Evolutionary conservation across 192 early-diverging fungal species (phyloP).

Genomic region (Lobosporangium transversale): DNA sequence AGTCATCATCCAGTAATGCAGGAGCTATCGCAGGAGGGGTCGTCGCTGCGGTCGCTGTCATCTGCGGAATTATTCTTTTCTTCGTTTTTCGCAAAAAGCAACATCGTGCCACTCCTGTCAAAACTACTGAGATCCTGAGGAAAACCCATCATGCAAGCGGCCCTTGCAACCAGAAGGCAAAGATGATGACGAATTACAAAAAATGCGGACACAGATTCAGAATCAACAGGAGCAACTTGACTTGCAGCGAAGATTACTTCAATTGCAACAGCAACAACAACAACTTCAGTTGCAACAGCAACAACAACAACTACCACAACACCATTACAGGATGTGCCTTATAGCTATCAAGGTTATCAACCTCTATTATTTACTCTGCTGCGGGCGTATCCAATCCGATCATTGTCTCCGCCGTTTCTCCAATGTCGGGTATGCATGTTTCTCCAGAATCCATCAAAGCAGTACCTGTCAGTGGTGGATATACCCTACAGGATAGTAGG

Average conservation of each 20-base stretch:
- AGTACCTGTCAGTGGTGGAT: not conserved
- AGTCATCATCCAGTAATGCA: not conserved
- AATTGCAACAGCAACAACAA: constrained; percentile 16
- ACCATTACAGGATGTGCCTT: constrained; percentile 4
- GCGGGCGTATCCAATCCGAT: not conserved
- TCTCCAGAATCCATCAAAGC: constrained; percentile 1
- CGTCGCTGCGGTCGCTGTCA: constrained; percentile 19
- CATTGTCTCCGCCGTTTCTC: not conserved
- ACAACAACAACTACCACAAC: constrained; percentile 17
- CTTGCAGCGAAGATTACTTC: constrained; percentile 13
- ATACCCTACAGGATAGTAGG: not conserved
- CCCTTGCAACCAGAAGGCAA: not conserved
- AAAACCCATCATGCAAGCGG: not conserved
- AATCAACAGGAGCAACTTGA: constrained; percentile 23
- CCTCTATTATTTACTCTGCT: constrained; percentile 8
- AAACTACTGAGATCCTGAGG: constrained; percentile 7
- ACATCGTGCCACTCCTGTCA: not conserved
- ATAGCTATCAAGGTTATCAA: constrained; percentile 14
- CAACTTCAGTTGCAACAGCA: not conserved
- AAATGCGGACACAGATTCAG: constrained; percentile 17
- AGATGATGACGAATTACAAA: constrained; percentile 11
- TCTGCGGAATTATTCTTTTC: constrained; percentile 16
- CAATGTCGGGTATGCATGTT: not conserved
- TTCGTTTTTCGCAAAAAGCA: constrained; percentile 8
- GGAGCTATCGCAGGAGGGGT: constrained; percentile 43